Percentiles rank a stretch among this genome's conserved stretches.
Evolutionary conservation across 768 basidiomycete species (phyloP).

Genomic region (Gyrodon lividus): DNA sequence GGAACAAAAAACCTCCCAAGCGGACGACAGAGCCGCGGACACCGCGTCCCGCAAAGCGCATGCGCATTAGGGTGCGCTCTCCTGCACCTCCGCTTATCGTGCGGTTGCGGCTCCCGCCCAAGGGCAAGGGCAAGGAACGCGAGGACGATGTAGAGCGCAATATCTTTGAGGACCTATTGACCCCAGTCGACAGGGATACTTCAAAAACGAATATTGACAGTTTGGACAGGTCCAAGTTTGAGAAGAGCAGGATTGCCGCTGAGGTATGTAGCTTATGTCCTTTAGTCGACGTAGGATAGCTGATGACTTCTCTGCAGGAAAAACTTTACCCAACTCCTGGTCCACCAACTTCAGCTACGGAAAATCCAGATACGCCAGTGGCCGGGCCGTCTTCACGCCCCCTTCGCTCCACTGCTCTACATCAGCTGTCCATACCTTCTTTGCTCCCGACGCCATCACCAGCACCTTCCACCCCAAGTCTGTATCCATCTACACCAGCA

Average conservation of each 20-base stretch:
- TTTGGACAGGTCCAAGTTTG: slow-evolving; percentile 69
- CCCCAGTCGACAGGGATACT: slow-evolving; percentile 66
- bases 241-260: slow-evolving; percentile 64
- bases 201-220: slow-evolving; percentile 60
- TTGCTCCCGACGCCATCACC: slow-evolving; percentile 33
- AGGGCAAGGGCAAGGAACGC: slow-evolving; percentile 66
- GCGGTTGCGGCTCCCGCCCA: slow-evolving; percentile 55
- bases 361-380: slow-evolving; percentile 36
- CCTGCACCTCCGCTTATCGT: slow-evolving; percentile 41
- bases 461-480: slow-evolving; percentile 36
- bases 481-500: slow-evolving; percentile 34
- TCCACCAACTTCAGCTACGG: slow-evolving; percentile 30
- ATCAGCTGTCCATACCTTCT: slow-evolving; percentile 35
- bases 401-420: slow-evolving; percentile 55
- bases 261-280: slow-evolving; percentile 53
- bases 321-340: slow-evolving; percentile 48
- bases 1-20: slow-evolving; percentile 28
- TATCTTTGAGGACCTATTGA: slow-evolving; percentile 84
- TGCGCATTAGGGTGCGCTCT: slow-evolving; percentile 42
- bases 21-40: slow-evolving; percentile 21
- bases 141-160: slow-evolving; percentile 62
- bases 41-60: slow-evolving; percentile 43
- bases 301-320: slow-evolving; percentile 35
- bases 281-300: not conserved
- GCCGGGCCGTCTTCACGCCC: slow-evolving; percentile 62